Evolutionary conservation across 2,329 filamentous ascomycete genomes (phyloP).

Genomic region (Beauveria brongniartii): DNA sequence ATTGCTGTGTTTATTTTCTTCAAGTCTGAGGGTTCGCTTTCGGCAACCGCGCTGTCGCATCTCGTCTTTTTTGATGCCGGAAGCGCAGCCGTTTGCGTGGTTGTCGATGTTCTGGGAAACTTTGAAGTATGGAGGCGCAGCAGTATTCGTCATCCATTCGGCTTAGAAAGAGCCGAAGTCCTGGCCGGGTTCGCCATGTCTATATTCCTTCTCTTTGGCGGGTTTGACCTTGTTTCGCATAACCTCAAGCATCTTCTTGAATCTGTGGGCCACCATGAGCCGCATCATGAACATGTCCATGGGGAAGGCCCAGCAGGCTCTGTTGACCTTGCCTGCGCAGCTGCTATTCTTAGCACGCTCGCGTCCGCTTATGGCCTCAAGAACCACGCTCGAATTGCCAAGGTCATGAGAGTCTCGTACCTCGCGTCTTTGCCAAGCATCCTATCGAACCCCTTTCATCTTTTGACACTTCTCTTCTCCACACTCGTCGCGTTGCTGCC

Average conservation of each 20-base stretch:
- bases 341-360: constrained; percentile 75
- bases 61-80: constrained; percentile 93
- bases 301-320: constrained; percentile 62
- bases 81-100: constrained; percentile 83
- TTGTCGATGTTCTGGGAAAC: constrained; percentile 87
- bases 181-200: constrained; percentile 94
- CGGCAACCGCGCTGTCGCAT: constrained; percentile 86
- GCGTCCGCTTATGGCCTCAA: constrained; percentile 79
- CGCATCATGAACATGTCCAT: constrained; percentile 63
- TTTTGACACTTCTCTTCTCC: constrained; percentile 84
- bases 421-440: constrained; percentile 75
- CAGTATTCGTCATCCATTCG: constrained; percentile 89
- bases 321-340: constrained; percentile 71
- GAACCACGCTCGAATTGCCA: constrained; percentile 88
- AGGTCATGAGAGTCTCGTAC: constrained; percentile 79
- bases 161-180: constrained; percentile 84
- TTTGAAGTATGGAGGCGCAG: constrained; percentile 97
- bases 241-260: constrained; percentile 91
- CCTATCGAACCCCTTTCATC: constrained; percentile 91
- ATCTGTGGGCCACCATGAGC: constrained; percentile 46
- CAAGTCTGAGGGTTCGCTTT: constrained; percentile 75
- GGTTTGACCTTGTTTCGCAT: constrained; percentile 89
- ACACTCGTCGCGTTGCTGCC: constrained; percentile 72
- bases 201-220: constrained; percentile 94
- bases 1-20: constrained; percentile 81